Evolutionary conservation across 1,284 basidiomycete species (phyloP).

Genomic region (Leccinum pachyderme): DNA sequence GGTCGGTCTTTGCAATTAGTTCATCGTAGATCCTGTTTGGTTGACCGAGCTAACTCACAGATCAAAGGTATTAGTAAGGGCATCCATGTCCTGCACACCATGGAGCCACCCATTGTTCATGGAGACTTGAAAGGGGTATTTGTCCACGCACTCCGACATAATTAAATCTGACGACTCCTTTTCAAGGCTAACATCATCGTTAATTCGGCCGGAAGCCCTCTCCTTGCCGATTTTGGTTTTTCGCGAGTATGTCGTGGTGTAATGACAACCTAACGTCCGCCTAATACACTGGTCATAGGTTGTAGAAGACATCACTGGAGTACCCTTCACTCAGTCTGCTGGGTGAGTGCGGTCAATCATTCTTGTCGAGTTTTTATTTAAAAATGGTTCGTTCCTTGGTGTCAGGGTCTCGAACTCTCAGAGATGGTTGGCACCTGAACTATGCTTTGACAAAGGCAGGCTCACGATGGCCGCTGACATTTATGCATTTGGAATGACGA

Average conservation of each 20-base stretch:
- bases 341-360: constrained; percentile 29
- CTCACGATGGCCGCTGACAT: constrained; percentile 50
- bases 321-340: constrained; percentile 52
- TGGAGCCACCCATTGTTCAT: constrained; percentile 49
- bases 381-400: not conserved
- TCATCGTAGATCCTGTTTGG: not conserved
- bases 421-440: constrained; percentile 55
- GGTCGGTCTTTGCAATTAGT: constrained; percentile 28
- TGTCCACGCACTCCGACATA: constrained; percentile 5
- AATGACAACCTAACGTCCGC: not conserved
- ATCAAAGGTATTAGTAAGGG: constrained; percentile 47
- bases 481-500: constrained; percentile 54
- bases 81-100: constrained; percentile 47
- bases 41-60: constrained; percentile 26
- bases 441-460: constrained; percentile 48
- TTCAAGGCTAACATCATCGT: constrained; percentile 54
- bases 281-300: constrained; percentile 35
- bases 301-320: constrained; percentile 53
- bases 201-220: constrained; percentile 43
- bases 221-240: constrained; percentile 59
- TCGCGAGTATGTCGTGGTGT: constrained; percentile 39
- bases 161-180: constrained; percentile 5
- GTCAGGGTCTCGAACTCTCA: constrained; percentile 37
- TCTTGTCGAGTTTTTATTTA: not conserved
- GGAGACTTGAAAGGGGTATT: constrained; percentile 54